Evolutionary conservation across 2,329 filamentous ascomycete species (phyloP).

Genomic region (Monilinia polystroma): DNA sequence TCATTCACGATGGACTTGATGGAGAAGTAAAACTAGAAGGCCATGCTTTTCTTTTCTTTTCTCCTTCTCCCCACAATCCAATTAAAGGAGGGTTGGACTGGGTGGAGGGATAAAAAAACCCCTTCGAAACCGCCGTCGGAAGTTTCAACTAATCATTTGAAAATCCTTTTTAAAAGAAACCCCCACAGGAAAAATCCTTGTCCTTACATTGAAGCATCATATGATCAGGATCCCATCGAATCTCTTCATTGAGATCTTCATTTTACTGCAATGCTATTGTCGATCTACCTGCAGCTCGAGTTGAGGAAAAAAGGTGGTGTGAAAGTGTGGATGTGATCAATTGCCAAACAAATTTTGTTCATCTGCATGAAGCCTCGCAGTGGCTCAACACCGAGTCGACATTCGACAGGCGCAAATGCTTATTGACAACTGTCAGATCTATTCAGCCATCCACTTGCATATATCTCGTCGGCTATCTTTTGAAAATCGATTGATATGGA

Average conservation of each 20-base stretch:
- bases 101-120: not conserved
- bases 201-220: constrained; percentile 7
- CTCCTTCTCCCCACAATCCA: not conserved
- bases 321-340: not conserved
- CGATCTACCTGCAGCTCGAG: constrained; percentile 1
- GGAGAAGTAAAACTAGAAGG: not conserved
- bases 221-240: constrained; percentile 18
- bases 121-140: not conserved
- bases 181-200: not conserved
- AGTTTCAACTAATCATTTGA: not conserved
- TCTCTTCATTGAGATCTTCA: not conserved
- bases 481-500: not conserved
- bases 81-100: not conserved
- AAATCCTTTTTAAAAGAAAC: not conserved
- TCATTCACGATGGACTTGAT: not conserved
- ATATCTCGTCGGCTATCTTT: not conserved
- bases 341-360: not conserved
- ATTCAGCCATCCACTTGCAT: constrained; percentile 5
- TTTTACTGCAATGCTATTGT: not conserved
- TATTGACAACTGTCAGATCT: constrained; percentile 16
- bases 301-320: not conserved
- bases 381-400: not conserved
- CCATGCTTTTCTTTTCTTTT: not conserved
- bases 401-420: not conserved
- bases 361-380: not conserved